Base-by-base conservation (phyloP, 2,329 filamentous ascomycete species). In the Tolypocladium guangdongense region DNA sequence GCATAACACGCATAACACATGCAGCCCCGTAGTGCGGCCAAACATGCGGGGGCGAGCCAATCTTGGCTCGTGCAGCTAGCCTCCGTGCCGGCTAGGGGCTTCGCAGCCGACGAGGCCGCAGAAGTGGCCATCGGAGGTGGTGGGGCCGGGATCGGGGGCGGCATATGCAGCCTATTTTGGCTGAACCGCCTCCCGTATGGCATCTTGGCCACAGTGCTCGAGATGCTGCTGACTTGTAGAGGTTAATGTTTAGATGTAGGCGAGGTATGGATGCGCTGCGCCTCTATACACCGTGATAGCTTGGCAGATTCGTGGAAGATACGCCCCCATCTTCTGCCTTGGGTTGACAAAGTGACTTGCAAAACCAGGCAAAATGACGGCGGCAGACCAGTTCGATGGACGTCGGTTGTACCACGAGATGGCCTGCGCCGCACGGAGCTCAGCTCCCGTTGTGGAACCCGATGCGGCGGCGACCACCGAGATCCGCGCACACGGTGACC, bases 381-480 rank as follows among this genome's bases (percentile, higher is more conserved):
- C 41, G 14, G 12, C 3, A 30, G 7, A 24, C 4, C 14, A 18
- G 16, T 3, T 10, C 7, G 3, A 18, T 24, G 20, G 20, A 7
- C 14, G 7, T 8, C 24, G 7, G 4, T 16, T 30, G 7, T 16
- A 11, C 7, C 8, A 1, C 16, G 16, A n/a, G 1, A 7, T 7
- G n/a, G n/a, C n/a, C n/a, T n/a, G n/a, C n/a, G n/a, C n/a, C n/a
- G 24, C 41, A 43, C 41, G 41, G 41, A 45, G 43, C 27, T 32
- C 27, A 32, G 2, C 27, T 18, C 38, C 38, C 22, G 22, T 4
- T 24, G 22, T 22, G 12, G 12, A 27, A 18, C 6, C 39, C 39
- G 20, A 11, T 30, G 8, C 14, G 16, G 24, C 43, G 53, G 53
- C 53, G 45, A 54, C 22, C 49, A 51, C 53, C 53, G 49, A 27